These are phyloP conservation scores for Malassezia slooffiae DNA, from an alignment of 1,284 basidiomycete genomes.

Conservation along the genomic window DNA sequence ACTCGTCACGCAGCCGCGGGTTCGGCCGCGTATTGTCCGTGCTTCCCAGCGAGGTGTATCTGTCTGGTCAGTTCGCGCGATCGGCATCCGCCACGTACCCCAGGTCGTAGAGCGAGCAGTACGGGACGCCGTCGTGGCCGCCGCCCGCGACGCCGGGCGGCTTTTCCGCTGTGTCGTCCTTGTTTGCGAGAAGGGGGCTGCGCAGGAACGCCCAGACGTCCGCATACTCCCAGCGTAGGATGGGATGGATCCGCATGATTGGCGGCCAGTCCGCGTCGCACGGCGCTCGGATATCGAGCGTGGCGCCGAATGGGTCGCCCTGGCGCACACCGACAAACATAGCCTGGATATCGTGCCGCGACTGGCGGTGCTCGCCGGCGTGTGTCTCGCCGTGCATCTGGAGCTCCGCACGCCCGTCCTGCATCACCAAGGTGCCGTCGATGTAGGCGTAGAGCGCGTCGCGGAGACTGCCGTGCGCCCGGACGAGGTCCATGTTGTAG, in stretches of 20 bases:
- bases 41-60: conserved; percentile 91
- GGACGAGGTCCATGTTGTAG: conserved; percentile 73
- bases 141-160: conserved; percentile 17
- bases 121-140: conserved; percentile 48
- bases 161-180: background rate
- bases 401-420: conserved; percentile 1
- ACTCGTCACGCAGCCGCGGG: conserved; percentile 56
- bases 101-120: conserved; percentile 79
- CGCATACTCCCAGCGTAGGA: conserved; percentile 83
- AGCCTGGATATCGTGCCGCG: conserved; percentile 52
- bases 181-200: conserved; percentile 55
- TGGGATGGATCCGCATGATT: conserved; percentile 84
- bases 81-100: too few species aligned
- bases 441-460: conserved; percentile 63
- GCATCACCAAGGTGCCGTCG: conserved; percentile 47
- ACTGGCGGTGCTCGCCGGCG: background rate
- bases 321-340: conserved; percentile 79
- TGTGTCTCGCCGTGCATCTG: background rate
- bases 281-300: conserved; percentile 18
- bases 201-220: conserved; percentile 83
- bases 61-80: too few species aligned
- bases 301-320: conserved; percentile 71
- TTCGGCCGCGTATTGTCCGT: conserved; percentile 89
- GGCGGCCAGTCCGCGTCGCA: conserved; percentile 61
- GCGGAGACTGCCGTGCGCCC: conserved; percentile 70